Evolutionary conservation across 768 basidiomycete species (phyloP), one percentile per base, ranked within the genome.

Genomic region (Psilocybe subaeruginosa): DNA sequence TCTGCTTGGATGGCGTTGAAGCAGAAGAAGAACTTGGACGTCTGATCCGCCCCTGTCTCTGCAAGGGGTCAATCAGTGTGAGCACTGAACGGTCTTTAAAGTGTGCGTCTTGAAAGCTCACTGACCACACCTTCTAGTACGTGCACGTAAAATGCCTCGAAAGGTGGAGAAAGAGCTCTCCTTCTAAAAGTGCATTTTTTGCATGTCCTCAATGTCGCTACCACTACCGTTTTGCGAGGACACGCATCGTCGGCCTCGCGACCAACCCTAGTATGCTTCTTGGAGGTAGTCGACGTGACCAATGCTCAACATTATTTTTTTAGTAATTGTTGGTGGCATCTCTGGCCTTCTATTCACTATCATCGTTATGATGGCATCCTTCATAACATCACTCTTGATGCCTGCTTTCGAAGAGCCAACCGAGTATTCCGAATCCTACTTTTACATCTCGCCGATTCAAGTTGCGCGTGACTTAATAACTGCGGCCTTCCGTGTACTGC

Each of bases 121-220:
- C 35, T 17, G 17, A 53, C 23, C n/a, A n/a, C 27, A 31, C 48
- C 17, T 57, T 54, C 33, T 67, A 92, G 91, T 86, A 87, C 71
- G 92, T 93, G 35, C 92, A 94, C 74, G 80, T 93, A 53, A 84
- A 85, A 67, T 93, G 92, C 68, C 80, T 93, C 4, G 86, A 91
- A 63, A 80, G 76, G 56, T 94, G 92, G 92, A 80, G 92, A 59
- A 86, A 80, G 41, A 77, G 80, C 0, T 87, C 91, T 16, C 63
- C 76, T 30, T 85, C 85, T n/a, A 73, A 80, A 43, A 84, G 80
- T 62, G 86, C 90, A 8, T 94, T 92, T 78, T 93, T 89, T 76
- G 77, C 83, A 11, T 94, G 92, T 68, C 89, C 89, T 1, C 91
- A 93, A 73, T 94, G 92, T 66, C 84, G 80, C 54, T 94, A 92